A percentile compares a stretch with the other conserved stretches of the same genome.
Conservation (phyloP, 306 rosid genomes). For the Sphenostylis stenocarpa region DNA sequence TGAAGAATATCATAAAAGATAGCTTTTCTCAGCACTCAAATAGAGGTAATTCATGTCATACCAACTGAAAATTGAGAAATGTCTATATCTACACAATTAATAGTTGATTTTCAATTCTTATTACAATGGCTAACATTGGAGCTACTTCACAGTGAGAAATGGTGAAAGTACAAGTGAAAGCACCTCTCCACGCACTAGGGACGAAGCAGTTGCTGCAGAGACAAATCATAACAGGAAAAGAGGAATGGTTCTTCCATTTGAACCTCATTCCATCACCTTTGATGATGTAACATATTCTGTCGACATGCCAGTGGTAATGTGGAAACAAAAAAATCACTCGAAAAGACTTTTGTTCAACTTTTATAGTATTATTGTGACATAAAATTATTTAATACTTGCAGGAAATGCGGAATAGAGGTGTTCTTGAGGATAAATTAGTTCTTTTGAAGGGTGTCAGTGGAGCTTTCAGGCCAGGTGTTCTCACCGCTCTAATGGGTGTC, state of each 20-base stretch:
- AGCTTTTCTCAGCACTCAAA: constrained; percentile 36
- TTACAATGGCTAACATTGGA: constrained; percentile 8
- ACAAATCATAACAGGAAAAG: constrained; percentile 32
- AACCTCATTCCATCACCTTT: constrained; percentile 48
- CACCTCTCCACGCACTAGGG: neutral
- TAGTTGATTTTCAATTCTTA: constrained; percentile 19
- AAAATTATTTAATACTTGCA: constrained; percentile 14
- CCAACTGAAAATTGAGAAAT: neutral
- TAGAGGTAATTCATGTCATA: constrained; percentile 39
- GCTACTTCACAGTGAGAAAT: constrained; percentile 31
- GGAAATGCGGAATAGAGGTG: constrained; percentile 73
- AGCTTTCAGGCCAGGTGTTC: constrained; percentile 86
- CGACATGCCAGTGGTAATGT: constrained; percentile 48
- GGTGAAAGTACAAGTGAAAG: constrained; percentile 24
- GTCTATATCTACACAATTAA: neutral
- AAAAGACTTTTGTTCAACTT: constrained; percentile 1
- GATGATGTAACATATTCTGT: constrained; percentile 52
- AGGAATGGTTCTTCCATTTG: constrained; percentile 60
- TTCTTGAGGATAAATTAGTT: constrained; percentile 65
- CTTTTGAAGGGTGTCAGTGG: constrained; percentile 82
- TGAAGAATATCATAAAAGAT: constrained; percentile 6
- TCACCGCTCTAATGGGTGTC: constrained; percentile 94
- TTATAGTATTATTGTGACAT: constrained; percentile 6
- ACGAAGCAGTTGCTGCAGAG: neutral
- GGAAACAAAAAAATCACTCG: neutral